Evolutionary conservation across 805 yeast species (phyloP).

Genomic region (Ascoidea rubescens): DNA sequence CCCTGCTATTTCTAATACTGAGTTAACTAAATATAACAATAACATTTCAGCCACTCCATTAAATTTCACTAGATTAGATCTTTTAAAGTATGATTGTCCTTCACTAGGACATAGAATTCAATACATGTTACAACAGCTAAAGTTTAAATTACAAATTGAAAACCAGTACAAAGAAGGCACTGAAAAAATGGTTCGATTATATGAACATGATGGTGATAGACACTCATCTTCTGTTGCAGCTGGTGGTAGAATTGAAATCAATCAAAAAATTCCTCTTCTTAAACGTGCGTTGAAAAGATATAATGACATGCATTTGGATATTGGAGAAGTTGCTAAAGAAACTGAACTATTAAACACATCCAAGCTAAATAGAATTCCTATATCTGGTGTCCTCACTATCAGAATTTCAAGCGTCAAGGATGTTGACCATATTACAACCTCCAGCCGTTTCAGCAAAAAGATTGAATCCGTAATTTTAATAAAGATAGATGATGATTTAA

Average conservation of each 20-base stretch:
- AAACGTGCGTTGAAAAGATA: conserved; percentile 77
- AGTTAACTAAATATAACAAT: too few relatives aligned
- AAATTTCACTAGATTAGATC: conserved; percentile 47
- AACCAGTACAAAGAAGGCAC: conserved; percentile 88
- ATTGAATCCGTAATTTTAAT: conserved; percentile 70
- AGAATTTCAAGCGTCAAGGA: conserved; percentile 71
- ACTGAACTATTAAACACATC: conserved; percentile 36
- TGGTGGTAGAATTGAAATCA: conserved; percentile 73
- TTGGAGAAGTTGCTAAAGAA: conserved; percentile 48
- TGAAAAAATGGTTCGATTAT: conserved; percentile 74
- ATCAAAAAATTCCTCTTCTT: conserved; percentile 71
- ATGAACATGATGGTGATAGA: conserved; percentile 84
- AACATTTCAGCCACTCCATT: conserved; percentile 5
- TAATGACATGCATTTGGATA: conserved; percentile 71
- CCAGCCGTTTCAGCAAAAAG: conserved; percentile 65
- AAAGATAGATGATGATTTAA: conserved; percentile 80
- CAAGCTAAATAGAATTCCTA: conserved; percentile 65
- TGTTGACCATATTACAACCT: conserved; percentile 64
- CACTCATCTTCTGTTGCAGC: conserved; percentile 78
- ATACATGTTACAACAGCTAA: conserved; percentile 88
- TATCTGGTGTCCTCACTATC: conserved; percentile 67
- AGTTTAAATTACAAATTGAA: conserved; percentile 88
- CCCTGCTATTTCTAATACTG: neutral
- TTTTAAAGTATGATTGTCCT: conserved; percentile 86
- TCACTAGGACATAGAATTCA: conserved; percentile 90